phyloP scores from a whole-genome alignment of 257 asterid species.

The Marsdenia floribunda region DNA sequence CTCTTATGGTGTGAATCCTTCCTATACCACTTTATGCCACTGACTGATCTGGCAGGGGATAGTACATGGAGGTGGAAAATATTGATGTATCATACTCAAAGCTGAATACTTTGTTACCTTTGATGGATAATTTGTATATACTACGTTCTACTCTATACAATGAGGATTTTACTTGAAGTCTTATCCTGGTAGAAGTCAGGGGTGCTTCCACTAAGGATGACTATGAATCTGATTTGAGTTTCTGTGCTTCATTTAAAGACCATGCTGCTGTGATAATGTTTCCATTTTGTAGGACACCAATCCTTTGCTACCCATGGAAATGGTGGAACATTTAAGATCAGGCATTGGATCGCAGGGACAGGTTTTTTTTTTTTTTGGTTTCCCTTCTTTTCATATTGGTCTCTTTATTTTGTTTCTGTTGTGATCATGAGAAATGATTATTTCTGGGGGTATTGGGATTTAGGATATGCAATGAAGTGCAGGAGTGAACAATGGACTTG shows the following conservation, averaged over 20 bases:
- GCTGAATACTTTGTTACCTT: background rate
- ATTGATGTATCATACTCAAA: background rate
- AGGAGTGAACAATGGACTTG: background rate
- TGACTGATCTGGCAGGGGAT: background rate
- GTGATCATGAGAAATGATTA: background rate
- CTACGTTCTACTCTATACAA: background rate
- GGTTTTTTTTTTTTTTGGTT: conserved; percentile 40
- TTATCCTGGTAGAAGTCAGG: background rate
- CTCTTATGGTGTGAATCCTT: background rate
- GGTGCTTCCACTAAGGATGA: background rate
- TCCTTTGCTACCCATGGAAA: conserved; percentile 68
- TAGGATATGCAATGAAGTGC: background rate
- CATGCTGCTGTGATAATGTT: conserved; percentile 8
- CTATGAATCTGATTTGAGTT: background rate
- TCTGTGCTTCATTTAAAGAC: background rate
- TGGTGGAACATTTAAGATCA: conserved; percentile 66
- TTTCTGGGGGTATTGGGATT: background rate
- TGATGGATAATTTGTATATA: background rate
- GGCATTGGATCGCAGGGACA: conserved; percentile 85
- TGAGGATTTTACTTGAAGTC: background rate
- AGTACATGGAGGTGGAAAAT: background rate
- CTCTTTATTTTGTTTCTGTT: conserved; percentile 10
- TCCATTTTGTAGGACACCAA: conserved; percentile 56
- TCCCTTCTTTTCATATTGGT: conserved; percentile 7
- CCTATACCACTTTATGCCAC: background rate